Evolutionary conservation across 148 eudicot species (phyloP).

Genomic region (Linanthus parryae): DNA sequence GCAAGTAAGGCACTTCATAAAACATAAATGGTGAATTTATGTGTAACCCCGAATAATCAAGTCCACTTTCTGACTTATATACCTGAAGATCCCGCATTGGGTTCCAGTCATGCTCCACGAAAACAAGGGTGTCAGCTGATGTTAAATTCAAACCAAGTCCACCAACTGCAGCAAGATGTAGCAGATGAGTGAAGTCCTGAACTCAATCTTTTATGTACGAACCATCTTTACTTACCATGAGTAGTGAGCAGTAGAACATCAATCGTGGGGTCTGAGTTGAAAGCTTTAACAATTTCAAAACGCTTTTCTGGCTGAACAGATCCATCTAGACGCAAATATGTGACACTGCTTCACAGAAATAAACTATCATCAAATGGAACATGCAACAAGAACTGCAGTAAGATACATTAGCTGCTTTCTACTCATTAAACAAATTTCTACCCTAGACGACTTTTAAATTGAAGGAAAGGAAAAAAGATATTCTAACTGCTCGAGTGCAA

Average conservation of each 20-base stretch:
- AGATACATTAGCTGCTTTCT: background rate
- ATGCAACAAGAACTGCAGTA: background rate
- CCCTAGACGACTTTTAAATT: too few relatives aligned
- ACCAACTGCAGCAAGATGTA: conserved; percentile 35
- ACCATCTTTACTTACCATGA: conserved; percentile 45
- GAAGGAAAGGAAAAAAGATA: too few relatives aligned
- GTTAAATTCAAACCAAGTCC: conserved; percentile 93
- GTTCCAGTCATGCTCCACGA: conserved; percentile 99
- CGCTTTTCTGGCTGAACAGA: conserved; percentile 89
- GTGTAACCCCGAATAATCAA: background rate
- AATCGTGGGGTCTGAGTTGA: conserved; percentile 98
- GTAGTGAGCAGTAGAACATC: conserved; percentile 93
- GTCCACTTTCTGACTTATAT: background rate
- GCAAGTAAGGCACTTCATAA: background rate
- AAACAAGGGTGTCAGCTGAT: conserved; percentile 95
- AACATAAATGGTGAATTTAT: background rate
- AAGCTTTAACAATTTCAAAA: conserved; percentile 91
- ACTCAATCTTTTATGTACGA: conserved; percentile 8
- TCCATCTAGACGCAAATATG: conserved; percentile 93
- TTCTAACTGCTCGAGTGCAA: too few relatives aligned
- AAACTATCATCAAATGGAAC: background rate
- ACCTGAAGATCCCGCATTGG: conserved; percentile 97
- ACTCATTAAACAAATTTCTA: background rate
- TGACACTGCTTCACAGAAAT: conserved; percentile 39
- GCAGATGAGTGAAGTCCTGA: conserved; percentile 4